Percentiles rank a stretch among this genome's conserved stretches.
These are phyloP conservation scores for Phlebiopsis flavidoalba DNA, from an alignment of 768 basidiomycete species.

Conservation along the genomic window DNA sequence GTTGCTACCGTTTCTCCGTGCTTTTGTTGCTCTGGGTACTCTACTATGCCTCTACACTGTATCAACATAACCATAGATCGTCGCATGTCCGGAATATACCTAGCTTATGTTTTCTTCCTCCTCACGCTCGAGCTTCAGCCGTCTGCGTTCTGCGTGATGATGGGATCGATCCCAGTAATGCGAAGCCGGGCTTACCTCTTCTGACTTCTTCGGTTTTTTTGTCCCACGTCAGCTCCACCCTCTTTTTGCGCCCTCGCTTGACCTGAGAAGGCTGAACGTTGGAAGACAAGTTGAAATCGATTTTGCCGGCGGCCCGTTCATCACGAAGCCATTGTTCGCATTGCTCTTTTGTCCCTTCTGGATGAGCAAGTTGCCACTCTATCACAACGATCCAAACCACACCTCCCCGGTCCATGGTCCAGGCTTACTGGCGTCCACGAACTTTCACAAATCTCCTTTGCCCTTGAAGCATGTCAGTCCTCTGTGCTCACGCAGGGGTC, in stretches of 20 bases:
- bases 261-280: constrained; percentile 23
- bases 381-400: constrained; percentile 61
- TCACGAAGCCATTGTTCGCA: constrained; percentile 65
- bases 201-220: constrained; percentile 29
- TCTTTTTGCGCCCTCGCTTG: constrained; percentile 15
- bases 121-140: not conserved
- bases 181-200: constrained; percentile 14
- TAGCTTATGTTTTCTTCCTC: not conserved
- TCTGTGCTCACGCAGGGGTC: constrained; percentile 55
- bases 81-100: not conserved
- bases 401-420: constrained; percentile 70
- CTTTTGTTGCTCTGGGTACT: not conserved
- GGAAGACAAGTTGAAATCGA: constrained; percentile 18
- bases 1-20: not conserved
- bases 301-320: constrained; percentile 44
- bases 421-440: constrained; percentile 47
- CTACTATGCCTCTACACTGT: not conserved
- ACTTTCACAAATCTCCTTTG: constrained; percentile 50
- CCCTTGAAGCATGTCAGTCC: constrained; percentile 46
- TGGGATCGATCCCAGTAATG: not conserved
- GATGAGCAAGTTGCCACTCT: constrained; percentile 84
- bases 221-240: constrained; percentile 14
- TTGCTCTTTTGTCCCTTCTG: constrained; percentile 56
- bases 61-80: not conserved
- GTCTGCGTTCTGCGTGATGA: not conserved